A percentile compares a stretch with the other conserved stretches of the same genome.
Conservation (phyloP, 768 basidiomycete genomes). For the Podaxis pistillaris region DNA sequence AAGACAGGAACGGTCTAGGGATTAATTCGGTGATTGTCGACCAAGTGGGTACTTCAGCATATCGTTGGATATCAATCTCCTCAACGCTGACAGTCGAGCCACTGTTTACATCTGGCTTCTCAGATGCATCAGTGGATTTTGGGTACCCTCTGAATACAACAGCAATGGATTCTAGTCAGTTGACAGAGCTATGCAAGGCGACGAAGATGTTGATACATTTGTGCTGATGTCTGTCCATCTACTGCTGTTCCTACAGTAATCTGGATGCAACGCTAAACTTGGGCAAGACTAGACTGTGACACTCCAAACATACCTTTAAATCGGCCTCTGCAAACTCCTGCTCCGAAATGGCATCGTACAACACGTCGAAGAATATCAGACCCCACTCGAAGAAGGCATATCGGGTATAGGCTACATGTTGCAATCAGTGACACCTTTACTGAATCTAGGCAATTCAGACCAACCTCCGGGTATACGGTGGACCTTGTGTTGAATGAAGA, state of each 20-base stretch:
- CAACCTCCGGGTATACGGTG: conserved; percentile 74
- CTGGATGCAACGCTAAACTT: conserved; percentile 19
- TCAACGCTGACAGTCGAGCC: not conserved
- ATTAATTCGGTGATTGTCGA: not conserved
- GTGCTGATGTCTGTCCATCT: conserved; percentile 9
- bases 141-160: not conserved
- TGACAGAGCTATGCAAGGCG: conserved; percentile 33
- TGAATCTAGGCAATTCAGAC: conserved; percentile 16
- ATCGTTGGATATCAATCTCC: not conserved
- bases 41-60: not conserved
- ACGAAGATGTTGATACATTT: conserved; percentile 33
- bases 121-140: not conserved
- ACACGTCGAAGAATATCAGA: conserved; percentile 69
- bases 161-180: not conserved
- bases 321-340: conserved; percentile 55
- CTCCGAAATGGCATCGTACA: conserved; percentile 68
- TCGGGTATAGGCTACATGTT: conserved; percentile 67
- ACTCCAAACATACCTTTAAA: conserved; percentile 44
- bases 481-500: conserved; percentile 85
- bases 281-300: not conserved
- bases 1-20: conserved; percentile 20
- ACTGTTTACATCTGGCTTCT: not conserved
- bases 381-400: conserved; percentile 91
- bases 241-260: conserved; percentile 23
- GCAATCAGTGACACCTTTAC: conserved; percentile 4